phyloP scores from a whole-genome alignment of 2,329 filamentous ascomycete species.

The Xylariaceae sp. region DNA sequence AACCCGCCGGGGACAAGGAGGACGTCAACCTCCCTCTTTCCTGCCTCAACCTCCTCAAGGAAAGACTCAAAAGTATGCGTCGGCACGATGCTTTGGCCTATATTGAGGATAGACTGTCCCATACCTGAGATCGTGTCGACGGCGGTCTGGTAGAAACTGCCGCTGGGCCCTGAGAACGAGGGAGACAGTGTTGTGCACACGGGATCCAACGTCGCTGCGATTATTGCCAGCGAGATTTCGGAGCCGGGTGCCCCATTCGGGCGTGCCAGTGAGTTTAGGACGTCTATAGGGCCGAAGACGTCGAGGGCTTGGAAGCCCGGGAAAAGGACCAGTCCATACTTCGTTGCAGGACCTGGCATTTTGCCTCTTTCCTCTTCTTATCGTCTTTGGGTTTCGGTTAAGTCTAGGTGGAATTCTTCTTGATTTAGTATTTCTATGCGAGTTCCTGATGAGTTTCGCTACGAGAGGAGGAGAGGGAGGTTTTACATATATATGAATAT shows the following conservation, averaged over 20 bases:
- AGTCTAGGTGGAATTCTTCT: too few relatives aligned
- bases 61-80: conserved; percentile 51
- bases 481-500: too few relatives aligned
- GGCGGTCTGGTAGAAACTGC: too few relatives aligned
- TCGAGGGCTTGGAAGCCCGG: conserved; percentile 38
- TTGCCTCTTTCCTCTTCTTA: too few relatives aligned
- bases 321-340: conserved; percentile 42
- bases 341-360: conserved; percentile 23
- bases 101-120: too few relatives aligned
- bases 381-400: too few relatives aligned
- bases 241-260: too few relatives aligned
- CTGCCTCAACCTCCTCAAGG: conserved; percentile 51
- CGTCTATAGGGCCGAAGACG: conserved; percentile 42
- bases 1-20: conserved; percentile 63
- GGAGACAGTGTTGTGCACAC: conserved; percentile 37
- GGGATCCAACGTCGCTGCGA: conserved; percentile 39
- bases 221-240: conserved; percentile 40
- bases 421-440: too few relatives aligned
- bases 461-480: too few relatives aligned
- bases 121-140: too few relatives aligned
- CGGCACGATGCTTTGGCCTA: conserved; percentile 35
- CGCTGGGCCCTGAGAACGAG: too few relatives aligned
- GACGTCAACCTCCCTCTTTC: conserved; percentile 57
- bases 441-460: too few relatives aligned
- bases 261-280: conserved; percentile 37